A percentile compares a stretch with the other conserved stretches of the same genome.
phyloP scores from a whole-genome alignment of 148 eudicot species.

The Rhododendron simsii region DNA sequence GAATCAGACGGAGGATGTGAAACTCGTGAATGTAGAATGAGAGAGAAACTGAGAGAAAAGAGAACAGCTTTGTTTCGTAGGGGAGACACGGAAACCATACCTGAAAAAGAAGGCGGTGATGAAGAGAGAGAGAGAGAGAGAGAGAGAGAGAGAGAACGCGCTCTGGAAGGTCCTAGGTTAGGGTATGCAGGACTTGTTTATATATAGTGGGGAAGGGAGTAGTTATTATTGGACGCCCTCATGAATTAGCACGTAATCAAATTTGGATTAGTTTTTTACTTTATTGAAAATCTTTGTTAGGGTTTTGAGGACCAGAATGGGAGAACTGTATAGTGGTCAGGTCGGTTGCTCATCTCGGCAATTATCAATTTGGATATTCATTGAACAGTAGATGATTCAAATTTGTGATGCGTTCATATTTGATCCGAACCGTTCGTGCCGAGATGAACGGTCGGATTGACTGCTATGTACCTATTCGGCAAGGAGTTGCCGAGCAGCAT shows the following conservation, averaged over 20 bases:
- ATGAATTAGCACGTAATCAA: slow-evolving; percentile 3
- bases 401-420: too few species aligned
- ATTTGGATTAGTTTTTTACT: not conserved
- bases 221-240: not conserved
- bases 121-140: not conserved
- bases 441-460: too few species aligned
- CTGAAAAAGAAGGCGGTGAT: not conserved
- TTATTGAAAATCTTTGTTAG: too few species aligned
- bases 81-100: not conserved
- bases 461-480: too few species aligned
- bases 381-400: too few species aligned
- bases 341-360: too few species aligned
- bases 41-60: not conserved
- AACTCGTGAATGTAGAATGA: not conserved
- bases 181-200: not conserved
- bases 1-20: not conserved
- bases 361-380: too few species aligned
- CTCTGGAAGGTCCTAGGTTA: not conserved
- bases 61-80: not conserved
- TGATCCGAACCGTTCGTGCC: rapidly evolving
- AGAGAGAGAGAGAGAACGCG: not conserved
- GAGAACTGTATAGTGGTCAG: too few species aligned
- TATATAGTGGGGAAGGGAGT: not conserved
- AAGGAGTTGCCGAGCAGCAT: too few species aligned
- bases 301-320: too few species aligned